Evolutionary conservation across 1,284 basidiomycete species (phyloP).

Genomic region (Trichosporon asahii): DNA sequence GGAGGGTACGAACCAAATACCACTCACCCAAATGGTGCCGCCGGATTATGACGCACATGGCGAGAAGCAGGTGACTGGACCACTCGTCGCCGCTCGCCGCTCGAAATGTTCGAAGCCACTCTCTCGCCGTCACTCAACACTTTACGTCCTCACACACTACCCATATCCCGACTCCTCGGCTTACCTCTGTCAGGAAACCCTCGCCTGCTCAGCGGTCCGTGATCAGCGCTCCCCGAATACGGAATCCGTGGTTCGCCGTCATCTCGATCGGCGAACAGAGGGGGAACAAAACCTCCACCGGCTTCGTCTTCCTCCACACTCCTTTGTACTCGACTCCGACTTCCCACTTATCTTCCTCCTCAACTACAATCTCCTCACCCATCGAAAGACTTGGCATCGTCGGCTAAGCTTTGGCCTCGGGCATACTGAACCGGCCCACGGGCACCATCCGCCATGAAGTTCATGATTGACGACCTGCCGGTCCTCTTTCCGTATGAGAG

Average conservation of each 20-base stretch:
- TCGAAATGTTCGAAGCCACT: slow-evolving; percentile 3
- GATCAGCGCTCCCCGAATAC: too few species aligned
- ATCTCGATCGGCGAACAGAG: too few species aligned
- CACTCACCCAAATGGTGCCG: neutral
- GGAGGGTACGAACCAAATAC: neutral
- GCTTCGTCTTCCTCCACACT: neutral
- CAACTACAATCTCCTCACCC: neutral
- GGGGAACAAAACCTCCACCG: slow-evolving; percentile 1
- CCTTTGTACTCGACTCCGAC: neutral
- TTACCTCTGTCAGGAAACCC: too few species aligned
- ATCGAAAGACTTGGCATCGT: neutral
- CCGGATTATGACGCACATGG: neutral
- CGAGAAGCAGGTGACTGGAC: neutral
- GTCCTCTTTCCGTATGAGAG: slow-evolving; percentile 85
- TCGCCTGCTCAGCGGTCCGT: too few species aligned
- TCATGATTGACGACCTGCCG: slow-evolving; percentile 90
- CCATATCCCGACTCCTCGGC: neutral
- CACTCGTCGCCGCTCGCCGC: neutral
- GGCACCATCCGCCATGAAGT: slow-evolving; percentile 67
- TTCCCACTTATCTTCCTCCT: neutral
- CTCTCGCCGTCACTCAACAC: neutral
- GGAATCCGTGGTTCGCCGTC: too few species aligned
- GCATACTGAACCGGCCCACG: neutral
- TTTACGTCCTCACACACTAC: neutral
- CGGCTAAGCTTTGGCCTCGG: neutral